phyloP scores from a whole-genome alignment of 2,329 filamentous ascomycete species.

The Coccinonectria pachysandricola region DNA sequence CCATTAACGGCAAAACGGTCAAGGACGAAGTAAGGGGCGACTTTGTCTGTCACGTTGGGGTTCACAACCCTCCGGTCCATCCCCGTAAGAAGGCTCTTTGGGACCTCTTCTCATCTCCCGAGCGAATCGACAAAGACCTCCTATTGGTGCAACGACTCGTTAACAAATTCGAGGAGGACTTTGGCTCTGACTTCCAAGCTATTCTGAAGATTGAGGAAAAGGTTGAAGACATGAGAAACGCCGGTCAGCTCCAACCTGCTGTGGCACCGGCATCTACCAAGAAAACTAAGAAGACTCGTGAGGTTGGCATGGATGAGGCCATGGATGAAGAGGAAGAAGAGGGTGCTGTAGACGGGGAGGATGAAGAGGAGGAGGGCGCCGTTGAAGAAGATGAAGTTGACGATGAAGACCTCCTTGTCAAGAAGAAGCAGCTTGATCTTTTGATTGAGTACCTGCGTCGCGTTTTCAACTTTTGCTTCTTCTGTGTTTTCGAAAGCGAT shows the following conservation, averaged over 20 bases:
- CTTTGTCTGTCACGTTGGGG: constrained; percentile 93
- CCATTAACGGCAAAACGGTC: constrained; percentile 96
- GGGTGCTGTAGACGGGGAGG: constrained; percentile 63
- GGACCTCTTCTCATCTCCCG: constrained; percentile 91
- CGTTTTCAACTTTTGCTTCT: constrained; percentile 98
- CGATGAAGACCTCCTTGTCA: constrained; percentile 76
- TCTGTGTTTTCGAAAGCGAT: constrained; percentile 97
- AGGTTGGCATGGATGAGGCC: constrained; percentile 49
- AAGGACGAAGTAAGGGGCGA: constrained; percentile 89
- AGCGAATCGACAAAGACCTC: constrained; percentile 85
- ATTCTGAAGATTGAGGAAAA: constrained; percentile 74
- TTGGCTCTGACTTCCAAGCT: constrained; percentile 68
- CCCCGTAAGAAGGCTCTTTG: constrained; percentile 91
- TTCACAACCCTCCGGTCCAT: constrained; percentile 79
- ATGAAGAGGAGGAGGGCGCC: constrained; percentile 73
- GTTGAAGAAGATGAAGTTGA: constrained; percentile 79
- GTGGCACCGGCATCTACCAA: constrained; percentile 40
- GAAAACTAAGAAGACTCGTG: constrained; percentile 51
- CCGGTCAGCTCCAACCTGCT: constrained; percentile 65
- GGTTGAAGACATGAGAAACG: constrained; percentile 68
- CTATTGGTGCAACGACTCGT: constrained; percentile 73
- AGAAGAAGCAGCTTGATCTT: constrained; percentile 95
- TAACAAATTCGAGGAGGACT: constrained; percentile 73
- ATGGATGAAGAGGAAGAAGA: constrained; percentile 57
- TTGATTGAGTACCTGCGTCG: constrained; percentile 93